Conservation (phyloP, 192 early-diverging fungal genomes). For the Rhizophagus sp. region DNA sequence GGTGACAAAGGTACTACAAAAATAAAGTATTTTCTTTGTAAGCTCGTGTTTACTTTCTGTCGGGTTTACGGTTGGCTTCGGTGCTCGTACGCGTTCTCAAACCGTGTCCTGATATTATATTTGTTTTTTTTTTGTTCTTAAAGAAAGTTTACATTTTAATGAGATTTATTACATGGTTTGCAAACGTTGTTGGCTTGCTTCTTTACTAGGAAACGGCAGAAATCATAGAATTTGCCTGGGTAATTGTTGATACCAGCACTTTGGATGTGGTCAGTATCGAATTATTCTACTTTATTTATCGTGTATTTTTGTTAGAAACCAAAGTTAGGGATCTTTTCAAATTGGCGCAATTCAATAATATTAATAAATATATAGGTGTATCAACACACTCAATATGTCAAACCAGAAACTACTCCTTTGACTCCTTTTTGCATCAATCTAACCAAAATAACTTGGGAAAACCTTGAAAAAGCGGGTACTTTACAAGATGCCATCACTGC, state of each 20-base stretch:
- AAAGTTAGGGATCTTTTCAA: not conserved
- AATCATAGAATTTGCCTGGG: conserved; percentile 60
- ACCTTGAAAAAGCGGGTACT: conserved; percentile 50
- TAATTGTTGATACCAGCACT: conserved; percentile 47
- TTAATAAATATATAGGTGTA: conserved; percentile 30
- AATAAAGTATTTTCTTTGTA: not conserved
- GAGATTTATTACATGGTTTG: conserved; percentile 31
- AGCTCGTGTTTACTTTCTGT: not conserved
- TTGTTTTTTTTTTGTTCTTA: conserved; percentile 21
- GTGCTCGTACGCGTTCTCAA: conserved; percentile 27
- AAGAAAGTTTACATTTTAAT: conserved; percentile 28
- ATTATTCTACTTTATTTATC: not conserved
- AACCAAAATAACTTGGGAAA: conserved; percentile 61
- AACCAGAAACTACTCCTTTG: conserved; percentile 51
- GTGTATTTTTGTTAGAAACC: not conserved
- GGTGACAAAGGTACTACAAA: conserved; percentile 50
- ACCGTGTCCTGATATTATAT: conserved; percentile 22
- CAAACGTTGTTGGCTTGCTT: conserved; percentile 21
- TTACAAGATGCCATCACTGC: conserved; percentile 54
- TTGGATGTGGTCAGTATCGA: conserved; percentile 38
- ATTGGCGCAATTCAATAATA: not conserved
- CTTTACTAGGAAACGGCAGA: conserved; percentile 54
- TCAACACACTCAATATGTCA: conserved; percentile 50
- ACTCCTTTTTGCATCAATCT: conserved; percentile 61
- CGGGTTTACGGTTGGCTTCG: conserved; percentile 25